Evolutionary conservation across 2,329 filamentous ascomycete species (phyloP).

Genomic region (Dactylellina drechsleri): DNA sequence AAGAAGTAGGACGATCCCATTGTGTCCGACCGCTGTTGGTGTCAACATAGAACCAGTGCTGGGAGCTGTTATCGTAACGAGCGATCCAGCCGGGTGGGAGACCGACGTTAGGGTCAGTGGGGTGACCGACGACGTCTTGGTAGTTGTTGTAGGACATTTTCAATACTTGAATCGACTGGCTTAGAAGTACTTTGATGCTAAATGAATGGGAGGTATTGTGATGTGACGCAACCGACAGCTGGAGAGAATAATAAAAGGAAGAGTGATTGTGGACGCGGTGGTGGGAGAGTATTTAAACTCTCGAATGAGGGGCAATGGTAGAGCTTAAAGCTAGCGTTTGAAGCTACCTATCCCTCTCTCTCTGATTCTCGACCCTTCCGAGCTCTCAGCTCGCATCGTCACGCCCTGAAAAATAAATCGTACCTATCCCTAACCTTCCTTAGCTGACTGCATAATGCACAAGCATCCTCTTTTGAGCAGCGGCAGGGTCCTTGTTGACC

Average conservation of each 20-base stretch:
- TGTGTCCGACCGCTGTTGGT: slow-evolving; percentile 25
- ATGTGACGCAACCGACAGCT: too few species aligned
- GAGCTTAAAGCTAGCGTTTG: too few species aligned
- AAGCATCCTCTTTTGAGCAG: too few species aligned
- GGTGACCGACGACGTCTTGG: slow-evolving; percentile 21
- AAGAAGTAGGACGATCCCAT: slow-evolving; percentile 37
- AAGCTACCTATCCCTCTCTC: not conserved
- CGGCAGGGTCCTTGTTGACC: too few species aligned
- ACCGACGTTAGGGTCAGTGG: slow-evolving; percentile 40
- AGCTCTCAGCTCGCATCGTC: not conserved
- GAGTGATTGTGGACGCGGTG: too few species aligned
- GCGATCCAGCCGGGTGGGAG: slow-evolving; percentile 47
- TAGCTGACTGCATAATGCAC: too few species aligned
- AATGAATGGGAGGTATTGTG: not conserved
- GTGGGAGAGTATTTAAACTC: too few species aligned
- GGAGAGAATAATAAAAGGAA: too few species aligned
- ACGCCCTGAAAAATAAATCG: too few species aligned
- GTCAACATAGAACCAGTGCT: slow-evolving; percentile 52
- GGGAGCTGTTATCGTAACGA: slow-evolving; percentile 36
- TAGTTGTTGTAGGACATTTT: slow-evolving; percentile 14
- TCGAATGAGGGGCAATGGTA: too few species aligned
- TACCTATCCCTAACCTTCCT: too few species aligned
- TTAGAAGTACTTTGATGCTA: not conserved
- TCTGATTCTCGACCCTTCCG: slow-evolving; percentile 1
- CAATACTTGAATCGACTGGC: not conserved